phyloP scores from a whole-genome alignment of 2,329 filamentous ascomycete species.

The Plenodomus tracheiphilus region DNA sequence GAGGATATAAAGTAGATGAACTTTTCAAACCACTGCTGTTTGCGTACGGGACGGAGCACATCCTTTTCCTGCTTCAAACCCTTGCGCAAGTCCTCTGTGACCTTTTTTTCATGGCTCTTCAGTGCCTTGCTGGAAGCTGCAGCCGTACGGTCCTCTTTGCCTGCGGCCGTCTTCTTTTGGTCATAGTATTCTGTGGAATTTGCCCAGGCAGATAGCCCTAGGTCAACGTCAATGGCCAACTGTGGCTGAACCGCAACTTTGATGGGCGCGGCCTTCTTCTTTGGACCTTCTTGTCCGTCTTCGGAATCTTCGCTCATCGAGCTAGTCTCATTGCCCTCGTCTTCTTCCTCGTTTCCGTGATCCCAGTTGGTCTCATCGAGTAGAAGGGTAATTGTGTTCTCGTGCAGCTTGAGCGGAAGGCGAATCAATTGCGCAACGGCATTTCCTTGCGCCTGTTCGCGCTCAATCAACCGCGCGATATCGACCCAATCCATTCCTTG shows the following conservation, averaged over 20 bases:
- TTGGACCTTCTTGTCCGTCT: slow-evolving; percentile 55
- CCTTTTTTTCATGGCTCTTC: slow-evolving; percentile 88
- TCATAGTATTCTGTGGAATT: slow-evolving; percentile 94
- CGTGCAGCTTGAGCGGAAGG: slow-evolving; percentile 83
- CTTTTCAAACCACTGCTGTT: slow-evolving; percentile 95
- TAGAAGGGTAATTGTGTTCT: slow-evolving; percentile 82
- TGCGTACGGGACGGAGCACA: slow-evolving; percentile 78
- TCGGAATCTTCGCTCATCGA: slow-evolving; percentile 69
- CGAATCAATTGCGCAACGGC: slow-evolving; percentile 85
- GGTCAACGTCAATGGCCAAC: slow-evolving; percentile 80
- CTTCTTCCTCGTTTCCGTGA: slow-evolving; percentile 63
- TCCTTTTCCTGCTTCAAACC: slow-evolving; percentile 91
- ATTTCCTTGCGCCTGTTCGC: slow-evolving; percentile 80
- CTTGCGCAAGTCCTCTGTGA: slow-evolving; percentile 81
- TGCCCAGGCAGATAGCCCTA: slow-evolving; percentile 79
- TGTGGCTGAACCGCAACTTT: slow-evolving; percentile 45
- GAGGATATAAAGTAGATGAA: slow-evolving; percentile 95
- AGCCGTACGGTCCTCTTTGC: slow-evolving; percentile 85
- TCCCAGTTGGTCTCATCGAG: slow-evolving; percentile 71
- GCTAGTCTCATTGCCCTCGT: slow-evolving; percentile 61
- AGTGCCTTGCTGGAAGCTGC: slow-evolving; percentile 80
- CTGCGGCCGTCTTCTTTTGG: slow-evolving; percentile 79
- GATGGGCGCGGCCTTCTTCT: slow-evolving; percentile 51
- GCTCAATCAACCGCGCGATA: slow-evolving; percentile 83
- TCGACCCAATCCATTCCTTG: slow-evolving; percentile 99